Evolutionary conservation across 1,284 basidiomycete species (phyloP).

Genomic region (Vanrija sp.): DNA sequence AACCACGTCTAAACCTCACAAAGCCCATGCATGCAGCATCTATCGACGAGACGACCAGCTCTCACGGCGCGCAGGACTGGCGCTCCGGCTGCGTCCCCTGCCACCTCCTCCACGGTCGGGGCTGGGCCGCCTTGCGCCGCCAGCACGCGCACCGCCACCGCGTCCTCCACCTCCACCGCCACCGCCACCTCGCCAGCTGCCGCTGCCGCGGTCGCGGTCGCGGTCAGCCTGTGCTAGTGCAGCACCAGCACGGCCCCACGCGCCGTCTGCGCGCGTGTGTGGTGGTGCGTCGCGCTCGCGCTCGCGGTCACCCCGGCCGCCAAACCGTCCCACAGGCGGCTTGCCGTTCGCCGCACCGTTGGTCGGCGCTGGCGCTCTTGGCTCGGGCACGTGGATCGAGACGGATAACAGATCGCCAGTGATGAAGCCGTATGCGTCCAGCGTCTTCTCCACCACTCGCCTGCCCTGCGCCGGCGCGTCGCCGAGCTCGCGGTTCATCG

Average conservation of each 20-base stretch:
- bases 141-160: neutral
- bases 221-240: constrained; percentile 1
- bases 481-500: constrained; percentile 24
- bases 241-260: neutral
- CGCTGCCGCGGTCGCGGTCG: neutral
- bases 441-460: constrained; percentile 33
- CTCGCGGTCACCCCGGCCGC: constrained; percentile 1
- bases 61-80: constrained; percentile 13
- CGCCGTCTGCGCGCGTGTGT: neutral
- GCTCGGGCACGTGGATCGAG: constrained; percentile 33
- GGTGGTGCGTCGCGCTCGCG: neutral
- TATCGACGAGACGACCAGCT: constrained; percentile 3
- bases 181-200: neutral
- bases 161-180: constrained; percentile 10
- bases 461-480: constrained; percentile 8
- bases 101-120: neutral
- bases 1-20: too few relatives aligned
- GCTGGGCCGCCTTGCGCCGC: constrained; percentile 2
- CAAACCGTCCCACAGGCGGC: neutral
- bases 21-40: too few relatives aligned
- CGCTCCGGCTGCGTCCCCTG: constrained; percentile 9
- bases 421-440: constrained; percentile 41
- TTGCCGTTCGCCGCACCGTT: neutral
- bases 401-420: constrained; percentile 43
- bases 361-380: constrained; percentile 14